phyloP scores from a whole-genome alignment of 208 protist species.

The Entamoeba moshkovskii region DNA sequence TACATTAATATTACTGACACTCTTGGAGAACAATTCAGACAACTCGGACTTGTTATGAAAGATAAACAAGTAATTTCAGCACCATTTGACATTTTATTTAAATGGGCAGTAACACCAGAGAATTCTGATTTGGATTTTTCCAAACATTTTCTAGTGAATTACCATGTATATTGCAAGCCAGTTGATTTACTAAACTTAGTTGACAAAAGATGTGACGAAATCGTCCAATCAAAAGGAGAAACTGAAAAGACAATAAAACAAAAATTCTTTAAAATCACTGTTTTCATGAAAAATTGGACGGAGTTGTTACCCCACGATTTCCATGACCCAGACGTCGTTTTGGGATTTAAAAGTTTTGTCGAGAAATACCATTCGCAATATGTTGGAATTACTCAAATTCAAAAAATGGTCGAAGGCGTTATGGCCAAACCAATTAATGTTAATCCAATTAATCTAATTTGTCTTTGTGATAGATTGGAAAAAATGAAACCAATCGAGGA shows the following conservation, averaged over 20 bases:
- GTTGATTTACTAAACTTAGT: background rate
- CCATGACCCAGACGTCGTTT: background rate
- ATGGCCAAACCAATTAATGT: background rate
- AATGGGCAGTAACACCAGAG: background rate
- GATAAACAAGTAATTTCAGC: background rate
- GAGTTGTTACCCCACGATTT: background rate
- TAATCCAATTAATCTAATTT: no score
- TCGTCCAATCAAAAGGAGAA: background rate
- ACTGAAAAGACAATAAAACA: background rate
- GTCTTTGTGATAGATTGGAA: background rate
- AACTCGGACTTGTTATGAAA: background rate
- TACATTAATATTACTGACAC: background rate
- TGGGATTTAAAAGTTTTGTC: background rate
- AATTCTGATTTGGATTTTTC: background rate
- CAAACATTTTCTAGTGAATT: background rate
- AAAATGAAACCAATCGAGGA: background rate
- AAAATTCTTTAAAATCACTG: background rate
- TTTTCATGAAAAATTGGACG: background rate
- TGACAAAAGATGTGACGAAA: background rate
- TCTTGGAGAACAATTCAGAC: background rate
- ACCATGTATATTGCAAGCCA: background rate
- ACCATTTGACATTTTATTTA: background rate
- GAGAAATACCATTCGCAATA: background rate
- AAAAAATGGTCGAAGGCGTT: background rate
- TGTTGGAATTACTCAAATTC: background rate